phyloP scores from a whole-genome alignment of 208 protist species.

The Leishmania martiniquensis region DNA sequence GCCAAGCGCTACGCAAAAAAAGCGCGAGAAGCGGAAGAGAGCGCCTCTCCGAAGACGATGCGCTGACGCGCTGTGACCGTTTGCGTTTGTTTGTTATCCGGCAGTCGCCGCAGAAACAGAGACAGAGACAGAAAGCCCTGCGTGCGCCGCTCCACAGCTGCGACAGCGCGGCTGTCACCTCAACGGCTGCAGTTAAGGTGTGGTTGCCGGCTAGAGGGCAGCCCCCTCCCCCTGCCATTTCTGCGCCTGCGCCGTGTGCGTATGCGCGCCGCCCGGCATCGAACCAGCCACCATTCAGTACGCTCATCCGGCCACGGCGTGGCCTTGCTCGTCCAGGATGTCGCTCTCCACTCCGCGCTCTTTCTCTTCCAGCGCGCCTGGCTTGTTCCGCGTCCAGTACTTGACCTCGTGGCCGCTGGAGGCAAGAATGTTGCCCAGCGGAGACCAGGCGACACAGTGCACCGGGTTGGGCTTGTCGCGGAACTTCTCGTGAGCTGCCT shows the following conservation, averaged over 20 bases:
- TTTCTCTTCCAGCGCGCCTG: conserved; percentile 84
- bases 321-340: conserved; percentile 53
- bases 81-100: too few species aligned
- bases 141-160: background rate
- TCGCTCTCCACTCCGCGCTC: conserved; percentile 75
- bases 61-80: too few species aligned
- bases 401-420: conserved; percentile 83
- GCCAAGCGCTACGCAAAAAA: too few species aligned
- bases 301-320: conserved; percentile 2
- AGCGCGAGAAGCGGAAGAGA: too few species aligned
- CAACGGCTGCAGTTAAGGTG: too few species aligned
- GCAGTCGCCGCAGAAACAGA: too few species aligned
- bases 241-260: too few species aligned
- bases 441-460: conserved; percentile 78
- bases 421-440: conserved; percentile 80
- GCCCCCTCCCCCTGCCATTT: background rate
- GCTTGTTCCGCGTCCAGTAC: conserved; percentile 89
- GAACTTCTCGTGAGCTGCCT: conserved; percentile 83
- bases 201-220: too few species aligned
- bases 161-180: too few species aligned
- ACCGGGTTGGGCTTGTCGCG: conserved; percentile 81
- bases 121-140: background rate
- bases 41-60: background rate
- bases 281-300: background rate
- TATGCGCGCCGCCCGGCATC: background rate